Conservation (phyloP, 2,329 filamentous ascomycete species). For the Neophaeococcomyces aloes region DNA sequence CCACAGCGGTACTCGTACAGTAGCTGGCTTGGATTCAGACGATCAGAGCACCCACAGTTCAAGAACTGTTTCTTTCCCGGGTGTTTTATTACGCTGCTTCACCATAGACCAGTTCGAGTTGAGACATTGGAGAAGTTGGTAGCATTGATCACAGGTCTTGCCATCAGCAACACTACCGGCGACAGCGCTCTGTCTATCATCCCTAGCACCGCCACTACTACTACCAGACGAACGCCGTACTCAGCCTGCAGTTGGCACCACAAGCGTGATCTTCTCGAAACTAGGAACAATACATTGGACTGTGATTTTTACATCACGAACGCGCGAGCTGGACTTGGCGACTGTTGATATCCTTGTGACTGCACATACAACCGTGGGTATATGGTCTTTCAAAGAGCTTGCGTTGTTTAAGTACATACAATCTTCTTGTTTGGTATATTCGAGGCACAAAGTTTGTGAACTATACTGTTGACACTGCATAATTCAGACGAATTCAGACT, state of each 20-base stretch:
- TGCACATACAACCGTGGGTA: background rate
- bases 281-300: background rate
- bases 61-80: background rate
- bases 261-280: background rate
- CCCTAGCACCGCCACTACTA: too few relatives aligned
- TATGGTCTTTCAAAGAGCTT: background rate
- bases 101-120: too few relatives aligned
- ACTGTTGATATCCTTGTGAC: background rate
- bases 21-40: background rate
- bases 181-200: too few relatives aligned
- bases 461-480: too few relatives aligned
- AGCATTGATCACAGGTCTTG: too few relatives aligned
- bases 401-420: background rate
- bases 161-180: too few relatives aligned
- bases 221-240: too few relatives aligned
- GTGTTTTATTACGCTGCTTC: too few relatives aligned
- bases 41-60: background rate
- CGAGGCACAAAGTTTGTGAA: too few relatives aligned
- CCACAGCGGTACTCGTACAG: background rate
- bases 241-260: too few relatives aligned
- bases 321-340: conserved; percentile 7
- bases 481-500: too few relatives aligned
- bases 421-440: background rate
- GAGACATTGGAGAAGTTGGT: too few relatives aligned
- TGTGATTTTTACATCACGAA: background rate